Conservation (phyloP, 2,329 filamentous ascomycete species). For the Trichoderma polysporum region DNA sequence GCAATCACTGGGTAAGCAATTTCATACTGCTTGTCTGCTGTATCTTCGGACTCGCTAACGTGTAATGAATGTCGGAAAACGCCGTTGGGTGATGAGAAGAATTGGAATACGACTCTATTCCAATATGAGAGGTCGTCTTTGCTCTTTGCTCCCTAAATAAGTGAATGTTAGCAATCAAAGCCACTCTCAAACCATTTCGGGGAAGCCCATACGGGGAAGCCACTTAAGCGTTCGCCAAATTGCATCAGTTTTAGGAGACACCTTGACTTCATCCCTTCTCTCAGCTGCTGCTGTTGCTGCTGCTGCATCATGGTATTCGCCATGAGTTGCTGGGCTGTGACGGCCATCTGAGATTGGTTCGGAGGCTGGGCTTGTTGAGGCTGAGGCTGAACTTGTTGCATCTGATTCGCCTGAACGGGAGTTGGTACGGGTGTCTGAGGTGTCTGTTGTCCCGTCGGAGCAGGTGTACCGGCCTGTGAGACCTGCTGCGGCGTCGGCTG, state of each 20-base stretch:
- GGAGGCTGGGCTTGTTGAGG: constrained; percentile 32
- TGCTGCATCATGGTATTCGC: constrained; percentile 42
- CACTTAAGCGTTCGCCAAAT: constrained; percentile 62
- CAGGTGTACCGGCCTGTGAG: constrained; percentile 44
- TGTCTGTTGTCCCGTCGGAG: constrained; percentile 46
- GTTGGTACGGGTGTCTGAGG: constrained; percentile 46
- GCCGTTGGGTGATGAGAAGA: constrained; percentile 71
- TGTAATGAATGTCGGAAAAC: constrained; percentile 73
- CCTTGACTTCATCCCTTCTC: constrained; percentile 54
- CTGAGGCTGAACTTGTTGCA: constrained; percentile 37
- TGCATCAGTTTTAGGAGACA: constrained; percentile 61
- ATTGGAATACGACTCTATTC: constrained; percentile 74
- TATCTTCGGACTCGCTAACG: constrained; percentile 55
- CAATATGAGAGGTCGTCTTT: constrained; percentile 73
- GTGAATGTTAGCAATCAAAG: constrained; percentile 21
- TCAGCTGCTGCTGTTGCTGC: constrained; percentile 52
- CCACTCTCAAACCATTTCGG: neutral
- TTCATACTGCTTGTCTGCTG: constrained; percentile 76
- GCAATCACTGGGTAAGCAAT: constrained; percentile 78
- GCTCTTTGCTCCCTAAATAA: constrained; percentile 52
- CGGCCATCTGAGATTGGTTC: constrained; percentile 33
- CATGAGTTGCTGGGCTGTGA: constrained; percentile 38
- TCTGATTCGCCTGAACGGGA: constrained; percentile 35
- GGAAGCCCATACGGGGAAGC: constrained; percentile 49
- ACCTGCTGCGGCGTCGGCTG: constrained; percentile 49